Base-by-base conservation (phyloP, 163 green algal species). In the Trebouxia gelatinosa region DNA sequence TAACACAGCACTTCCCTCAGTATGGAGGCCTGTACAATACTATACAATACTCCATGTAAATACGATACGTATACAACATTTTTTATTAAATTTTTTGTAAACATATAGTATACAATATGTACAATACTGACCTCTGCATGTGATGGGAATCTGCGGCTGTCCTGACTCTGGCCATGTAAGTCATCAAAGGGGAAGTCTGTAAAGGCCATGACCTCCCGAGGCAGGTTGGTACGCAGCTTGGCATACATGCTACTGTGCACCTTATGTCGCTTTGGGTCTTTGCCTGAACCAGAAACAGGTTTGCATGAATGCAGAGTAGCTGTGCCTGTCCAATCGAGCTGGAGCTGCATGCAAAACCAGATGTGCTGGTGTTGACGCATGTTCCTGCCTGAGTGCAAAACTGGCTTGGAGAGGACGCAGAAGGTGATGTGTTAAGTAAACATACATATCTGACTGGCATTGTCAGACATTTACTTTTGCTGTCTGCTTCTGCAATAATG, bases 141-240 rank as follows among this genome's bases (percentile, higher is more conserved):
- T 21, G 72, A 70, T 54, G 76, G 87, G 64, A 94, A 97, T 23
- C 87, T 84, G 23, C 92, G 75, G 0, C 75, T 3, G 72, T 97
- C 92, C 7, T 74, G 17, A 2, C 80, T 90, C 0, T 79, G 21
- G 38, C 48, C 57, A 0, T 11, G 40, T 71, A 81, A 74, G n/a
- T 65, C 40, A 9, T 83, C 34, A 79, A 98, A 97, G 1, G 94
- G 91, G 64, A 97, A 96, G 70, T 95, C 87, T 0, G 43, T 57
- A 79, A 89, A 97, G 0, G 81, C 83, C 95, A 98, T 98, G 3
- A 97, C 72, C 68, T 98, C 87, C 0, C 94, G 82, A 0, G 95
- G 95, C 65, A 98, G 80, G 85, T 98, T 98, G 31, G 91, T 97
- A 7, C 95, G 87, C 39, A 98, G 85, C 26, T 80, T 35, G 0